Evolutionary conservation across 257 asterid species (phyloP).

Genomic region (Knoxia roxburghii): DNA sequence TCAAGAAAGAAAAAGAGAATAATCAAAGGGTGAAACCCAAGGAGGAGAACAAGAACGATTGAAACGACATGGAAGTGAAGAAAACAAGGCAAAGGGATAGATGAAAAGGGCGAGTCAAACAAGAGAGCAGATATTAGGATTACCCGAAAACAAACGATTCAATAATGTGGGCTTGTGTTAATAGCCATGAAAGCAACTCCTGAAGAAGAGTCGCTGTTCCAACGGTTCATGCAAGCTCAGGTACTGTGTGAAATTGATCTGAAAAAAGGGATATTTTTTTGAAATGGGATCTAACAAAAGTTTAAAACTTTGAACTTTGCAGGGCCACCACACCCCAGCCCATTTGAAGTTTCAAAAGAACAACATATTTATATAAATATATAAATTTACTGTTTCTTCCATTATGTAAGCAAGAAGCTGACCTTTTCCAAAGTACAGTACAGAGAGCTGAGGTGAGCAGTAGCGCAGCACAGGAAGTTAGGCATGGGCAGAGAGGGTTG

Average conservation of each 20-base stretch:
- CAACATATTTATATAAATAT: no score
- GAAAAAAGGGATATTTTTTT: not conserved
- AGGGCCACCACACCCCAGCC: not conserved
- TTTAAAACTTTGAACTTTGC: constrained; percentile 7
- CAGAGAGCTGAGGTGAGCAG: not conserved
- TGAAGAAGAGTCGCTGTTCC: constrained; percentile 9
- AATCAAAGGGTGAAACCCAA: constrained; percentile 12
- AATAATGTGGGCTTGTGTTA: constrained; percentile 4
- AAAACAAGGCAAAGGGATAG: constrained; percentile 14
- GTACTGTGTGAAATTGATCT: not conserved
- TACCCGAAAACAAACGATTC: constrained; percentile 13
- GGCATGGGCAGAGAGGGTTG: constrained; percentile 20
- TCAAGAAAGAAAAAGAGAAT: constrained; percentile 24
- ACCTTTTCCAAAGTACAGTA: constrained; percentile 5
- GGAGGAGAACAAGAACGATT: constrained; percentile 10
- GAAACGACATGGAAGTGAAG: constrained; percentile 11
- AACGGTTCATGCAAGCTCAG: constrained; percentile 11
- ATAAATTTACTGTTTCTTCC: no score
- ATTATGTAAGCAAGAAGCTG: not conserved
- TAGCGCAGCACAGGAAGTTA: constrained; percentile 12
- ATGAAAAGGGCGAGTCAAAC: constrained; percentile 24
- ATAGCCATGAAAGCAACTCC: constrained; percentile 27
- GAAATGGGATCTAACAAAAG: constrained; percentile 4
- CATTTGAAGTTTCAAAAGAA: no score
- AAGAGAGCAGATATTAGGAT: constrained; percentile 26